Conservation (phyloP, 2,329 filamentous ascomycete genomes). For the Purpureocillium takamizusanense region DNA sequence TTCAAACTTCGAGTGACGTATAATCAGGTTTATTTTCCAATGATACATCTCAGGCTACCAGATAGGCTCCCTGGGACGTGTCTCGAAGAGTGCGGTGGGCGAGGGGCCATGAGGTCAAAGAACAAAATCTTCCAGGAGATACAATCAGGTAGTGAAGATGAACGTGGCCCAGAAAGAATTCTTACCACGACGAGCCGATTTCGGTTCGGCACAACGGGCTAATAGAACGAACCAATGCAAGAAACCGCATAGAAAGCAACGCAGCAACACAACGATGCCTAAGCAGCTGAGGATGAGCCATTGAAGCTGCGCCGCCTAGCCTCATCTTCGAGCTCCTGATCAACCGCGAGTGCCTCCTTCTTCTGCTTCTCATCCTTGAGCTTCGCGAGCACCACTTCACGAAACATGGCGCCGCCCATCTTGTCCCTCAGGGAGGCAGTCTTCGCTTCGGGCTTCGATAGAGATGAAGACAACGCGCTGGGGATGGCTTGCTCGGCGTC, state of each 20-base stretch:
- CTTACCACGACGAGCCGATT: background rate
- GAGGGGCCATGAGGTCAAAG: no score
- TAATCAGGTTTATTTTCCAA: no score
- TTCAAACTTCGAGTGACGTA: no score
- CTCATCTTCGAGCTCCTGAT: slow-evolving; percentile 47
- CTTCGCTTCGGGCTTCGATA: slow-evolving; percentile 12
- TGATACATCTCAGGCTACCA: no score
- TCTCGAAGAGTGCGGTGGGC: no score
- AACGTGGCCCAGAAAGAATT: background rate
- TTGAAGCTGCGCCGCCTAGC: slow-evolving; percentile 26
- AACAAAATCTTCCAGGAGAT: background rate
- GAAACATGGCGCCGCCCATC: slow-evolving; percentile 63
- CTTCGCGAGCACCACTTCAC: slow-evolving; percentile 89
- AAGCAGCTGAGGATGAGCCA: slow-evolving; percentile 2
- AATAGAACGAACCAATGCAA: background rate
- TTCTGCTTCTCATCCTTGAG: slow-evolving; percentile 49
- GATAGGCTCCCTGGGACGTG: no score
- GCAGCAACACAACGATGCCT: no score
- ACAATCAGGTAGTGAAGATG: background rate
- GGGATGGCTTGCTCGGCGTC: slow-evolving; percentile 50
- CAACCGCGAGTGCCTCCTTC: slow-evolving; percentile 63
- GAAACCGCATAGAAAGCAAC: no score
- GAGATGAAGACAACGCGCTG: slow-evolving; percentile 17
- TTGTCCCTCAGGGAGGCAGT: slow-evolving; percentile 31
- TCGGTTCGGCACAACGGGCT: background rate